Base-by-base conservation (phyloP, 129 eudicot species). In the Gnaphalium uliginosum region DNA sequence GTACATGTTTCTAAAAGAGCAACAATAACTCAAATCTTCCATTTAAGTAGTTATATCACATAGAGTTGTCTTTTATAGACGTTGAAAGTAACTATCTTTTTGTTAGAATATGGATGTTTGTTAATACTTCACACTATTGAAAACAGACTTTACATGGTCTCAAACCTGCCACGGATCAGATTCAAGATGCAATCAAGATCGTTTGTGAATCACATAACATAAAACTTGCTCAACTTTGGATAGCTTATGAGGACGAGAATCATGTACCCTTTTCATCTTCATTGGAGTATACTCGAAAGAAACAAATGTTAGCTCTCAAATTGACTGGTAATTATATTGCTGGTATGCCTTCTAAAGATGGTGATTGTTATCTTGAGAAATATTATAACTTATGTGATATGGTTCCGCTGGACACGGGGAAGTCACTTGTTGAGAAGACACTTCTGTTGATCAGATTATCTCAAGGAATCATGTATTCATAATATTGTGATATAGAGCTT, bases 71-170 rank as follows among this genome's bases (percentile, higher is more conserved):
- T 43, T 26, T 46, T 10, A 29, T 19, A 30, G 17, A 18, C n/a
- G 15, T 65, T 19, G 18, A 50, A 32, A 50, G 0, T 51, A 32
- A 37, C 1, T 2, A 13, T 32, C 13, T 18, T 29, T n/a, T 27
- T 74, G 0, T 13, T 41, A 39, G 11, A 64, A 26, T 48, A 22
- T 32, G 19, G 61, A 75, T 27, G 23, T 63, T 18, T 22, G 17
- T 17, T 19, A 17, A 13, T 51, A 29, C 43, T 51, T 56, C 10
- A 72, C 24, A 6, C 27, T 6, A 17, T 3, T 48, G 24, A 4
- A 51, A 75, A 75, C 79, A 75, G 72, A 65, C 35, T 65, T 13
- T 75, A 50, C 6, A 25, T 8, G 39, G 67, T 51, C 66, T 76
- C 14, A 0, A 66, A 66, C 21, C 18, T 17, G 21, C 56, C 30